Evolutionary conservation across 192 early-diverging fungal genomes (phyloP).

Genomic region (Anaeromyces robustus): DNA sequence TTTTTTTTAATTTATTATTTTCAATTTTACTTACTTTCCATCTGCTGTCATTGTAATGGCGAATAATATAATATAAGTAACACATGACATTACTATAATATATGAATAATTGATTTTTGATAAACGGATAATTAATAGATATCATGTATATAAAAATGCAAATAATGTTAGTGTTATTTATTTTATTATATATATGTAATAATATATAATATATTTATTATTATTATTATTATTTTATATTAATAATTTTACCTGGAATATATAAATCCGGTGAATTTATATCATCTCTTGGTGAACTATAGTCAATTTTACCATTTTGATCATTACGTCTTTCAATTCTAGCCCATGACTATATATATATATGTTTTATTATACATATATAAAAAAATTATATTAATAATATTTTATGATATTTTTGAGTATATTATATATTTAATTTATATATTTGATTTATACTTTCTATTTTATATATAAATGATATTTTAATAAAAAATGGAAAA

Average conservation of each 20-base stretch:
- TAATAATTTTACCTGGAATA: slow-evolving; percentile 56
- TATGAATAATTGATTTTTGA: too few species aligned
- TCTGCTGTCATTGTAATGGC: not conserved
- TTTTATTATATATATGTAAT: too few species aligned
- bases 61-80: not conserved
- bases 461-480: too few species aligned
- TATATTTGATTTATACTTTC: too few species aligned
- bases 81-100: not conserved
- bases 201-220: not conserved
- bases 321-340: slow-evolving; percentile 58
- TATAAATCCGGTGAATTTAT: slow-evolving; percentile 92
- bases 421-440: too few species aligned
- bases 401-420: too few species aligned
- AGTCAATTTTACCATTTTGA: slow-evolving; percentile 58
- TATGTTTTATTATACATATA: not conserved
- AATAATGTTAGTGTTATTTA: too few species aligned
- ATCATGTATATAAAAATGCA: too few species aligned
- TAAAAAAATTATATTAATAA: too few species aligned
- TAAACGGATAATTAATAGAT: too few species aligned
- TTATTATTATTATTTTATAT: not conserved
- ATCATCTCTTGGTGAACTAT: slow-evolving; percentile 73
- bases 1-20: too few species aligned
- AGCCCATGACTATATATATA: slow-evolving; percentile 48
- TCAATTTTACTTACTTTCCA: too few species aligned
- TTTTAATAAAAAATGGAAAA: not conserved